A percentile compares a stretch with the other conserved stretches of the same genome.
Evolutionary conservation across 73 alveolate species (phyloP).

Genomic region (Symbiodinium pilosum): DNA sequence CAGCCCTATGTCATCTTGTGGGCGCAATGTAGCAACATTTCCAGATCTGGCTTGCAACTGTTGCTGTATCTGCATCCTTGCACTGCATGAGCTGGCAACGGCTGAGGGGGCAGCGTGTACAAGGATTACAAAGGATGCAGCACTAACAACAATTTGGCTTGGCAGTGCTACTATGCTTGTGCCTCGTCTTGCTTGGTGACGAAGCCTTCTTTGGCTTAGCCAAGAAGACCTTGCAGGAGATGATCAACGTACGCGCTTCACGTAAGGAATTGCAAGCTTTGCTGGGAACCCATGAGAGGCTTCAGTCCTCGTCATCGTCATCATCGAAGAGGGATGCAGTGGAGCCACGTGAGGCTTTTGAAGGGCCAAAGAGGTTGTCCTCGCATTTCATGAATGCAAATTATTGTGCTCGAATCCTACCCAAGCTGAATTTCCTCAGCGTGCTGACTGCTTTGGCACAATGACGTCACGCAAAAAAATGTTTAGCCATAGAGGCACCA

Average conservation of each 20-base stretch:
- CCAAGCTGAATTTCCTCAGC: too few species aligned
- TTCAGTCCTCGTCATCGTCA: conserved; percentile 51
- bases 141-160: background rate
- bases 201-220: conserved; percentile 86
- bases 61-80: background rate
- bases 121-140: background rate
- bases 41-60: too few species aligned
- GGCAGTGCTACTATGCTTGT: background rate
- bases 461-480: too few species aligned
- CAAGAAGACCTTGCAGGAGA: conserved; percentile 27
- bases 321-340: conserved; percentile 34
- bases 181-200: conserved; percentile 89
- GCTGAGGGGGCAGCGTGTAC: background rate
- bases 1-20: background rate
- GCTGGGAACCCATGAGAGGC: too few species aligned
- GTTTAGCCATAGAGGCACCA: too few species aligned
- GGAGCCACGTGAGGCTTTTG: background rate
- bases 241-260: too few species aligned
- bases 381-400: background rate
- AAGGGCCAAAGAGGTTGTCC: background rate
- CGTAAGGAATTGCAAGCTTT: too few species aligned
- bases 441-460: too few species aligned
- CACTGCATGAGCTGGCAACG: background rate
- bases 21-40: too few species aligned
- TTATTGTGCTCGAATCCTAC: too few species aligned